Evolutionary conservation across 371 early-diverging fungal species (phyloP), one percentile per base, ranked within the genome.

Genomic region (Cokeromyces recurvatus): DNA sequence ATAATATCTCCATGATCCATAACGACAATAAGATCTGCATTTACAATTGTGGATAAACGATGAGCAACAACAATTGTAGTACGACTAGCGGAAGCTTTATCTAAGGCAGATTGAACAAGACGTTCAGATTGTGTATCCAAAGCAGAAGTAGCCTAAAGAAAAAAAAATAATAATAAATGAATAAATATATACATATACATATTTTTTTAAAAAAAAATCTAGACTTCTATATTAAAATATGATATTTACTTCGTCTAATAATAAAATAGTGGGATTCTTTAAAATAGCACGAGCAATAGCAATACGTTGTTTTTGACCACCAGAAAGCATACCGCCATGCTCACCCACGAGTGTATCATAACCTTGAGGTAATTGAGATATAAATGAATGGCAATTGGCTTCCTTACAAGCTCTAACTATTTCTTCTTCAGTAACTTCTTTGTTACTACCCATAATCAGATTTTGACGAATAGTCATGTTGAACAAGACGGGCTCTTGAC

Each of bases 31-130:
- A 76, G 51, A 49, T 94, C 85, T 0, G 92, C 86, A 50, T 90
- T 81, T 25, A 61, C 61, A 37, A 83, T 68, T 0, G 89, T 90
- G 19, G 87, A 83, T 2, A 90, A 68, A 7, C 87, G 79, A 59
- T 95, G 95, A 0, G 95, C 94, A 42, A 96, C 86, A 9, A 92
- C 79, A 29, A 98, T 76, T 5, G 93, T 92, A 2, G 93, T 92
- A 10, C 93, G 75, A 17, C 81, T 79, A 10, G 57, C 39, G 11
- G 86, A 42, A 1, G 89, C 91, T 3, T 48, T 60, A 29, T 92
- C 91, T 20, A 89, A 55, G 1, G 89, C 88, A 12, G 53, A 60
- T 56, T 89, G 90, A 2, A 91, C 89, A 89, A 32, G 57, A 15
- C 84, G 68, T 59, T 97, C 95, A 9, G 88, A 85, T 53, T 81